Conservation (phyloP, 225 moss, liverwort and hornwort genomes). For the Sphagnum tenellum region DNA sequence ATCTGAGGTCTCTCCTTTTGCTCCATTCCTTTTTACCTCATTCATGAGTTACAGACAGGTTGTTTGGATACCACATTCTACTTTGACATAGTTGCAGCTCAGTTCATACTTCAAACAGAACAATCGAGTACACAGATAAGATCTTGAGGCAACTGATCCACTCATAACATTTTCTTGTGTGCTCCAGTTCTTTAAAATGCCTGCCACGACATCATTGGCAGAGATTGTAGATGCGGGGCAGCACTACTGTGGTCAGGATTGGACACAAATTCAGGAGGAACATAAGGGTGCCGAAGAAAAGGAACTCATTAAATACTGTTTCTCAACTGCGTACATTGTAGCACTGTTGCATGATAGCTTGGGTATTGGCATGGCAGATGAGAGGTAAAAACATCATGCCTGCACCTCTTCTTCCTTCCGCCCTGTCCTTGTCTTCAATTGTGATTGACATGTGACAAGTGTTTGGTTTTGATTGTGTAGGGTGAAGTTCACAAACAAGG, state of each 20-base stretch:
- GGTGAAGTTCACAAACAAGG: conserved; percentile 51
- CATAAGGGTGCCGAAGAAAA: conserved; percentile 33
- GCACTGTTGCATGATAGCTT: conserved; percentile 61
- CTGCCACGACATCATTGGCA: conserved; percentile 43
- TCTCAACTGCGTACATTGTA: conserved; percentile 63
- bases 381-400: no score
- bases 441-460: no score
- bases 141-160: no score
- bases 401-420: no score
- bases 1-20: conserved; percentile 27
- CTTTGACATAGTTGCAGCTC: no score
- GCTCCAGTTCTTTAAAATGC: conserved; percentile 56
- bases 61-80: no score
- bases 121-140: no score
- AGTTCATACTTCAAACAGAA: no score
- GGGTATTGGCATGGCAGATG: conserved; percentile 32
- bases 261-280: conserved; percentile 30
- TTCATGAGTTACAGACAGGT: no score
- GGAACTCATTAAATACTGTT: conserved; percentile 55
- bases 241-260: conserved; percentile 54
- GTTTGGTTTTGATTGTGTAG: conserved; percentile 10
- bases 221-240: conserved; percentile 47
- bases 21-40: no score
- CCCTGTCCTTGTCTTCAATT: no score
- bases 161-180: background rate